These are phyloP conservation scores for Lepiota venenata DNA, from an alignment of 768 basidiomycete genomes.

Conservation along the genomic window DNA sequence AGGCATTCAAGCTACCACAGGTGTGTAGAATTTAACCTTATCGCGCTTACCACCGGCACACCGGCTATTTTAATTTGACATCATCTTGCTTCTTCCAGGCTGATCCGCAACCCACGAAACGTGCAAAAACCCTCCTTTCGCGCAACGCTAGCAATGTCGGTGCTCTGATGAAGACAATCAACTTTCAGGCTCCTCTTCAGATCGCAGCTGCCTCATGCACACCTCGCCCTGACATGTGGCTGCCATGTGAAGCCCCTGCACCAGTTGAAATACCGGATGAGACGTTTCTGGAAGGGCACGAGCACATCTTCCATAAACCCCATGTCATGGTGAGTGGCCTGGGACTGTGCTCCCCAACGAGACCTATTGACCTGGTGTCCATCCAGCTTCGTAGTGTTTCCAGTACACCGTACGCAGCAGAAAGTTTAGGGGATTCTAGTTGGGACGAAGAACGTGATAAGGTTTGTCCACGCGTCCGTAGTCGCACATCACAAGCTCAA, in stretches of 20 bases:
- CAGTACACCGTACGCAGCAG: background rate
- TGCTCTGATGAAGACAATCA: conserved; percentile 1
- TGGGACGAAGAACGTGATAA: conserved; percentile 10
- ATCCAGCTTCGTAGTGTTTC: conserved; percentile 17
- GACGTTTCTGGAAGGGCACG: conserved; percentile 1
- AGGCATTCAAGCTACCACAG: background rate
- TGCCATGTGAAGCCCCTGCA: background rate
- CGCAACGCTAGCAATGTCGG: background rate
- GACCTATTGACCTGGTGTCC: background rate
- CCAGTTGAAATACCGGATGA: conserved; percentile 7
- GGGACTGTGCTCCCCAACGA: background rate
- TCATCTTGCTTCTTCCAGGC: conserved; percentile 4
- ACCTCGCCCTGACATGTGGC: conserved; percentile 14
- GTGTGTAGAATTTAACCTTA: conserved; percentile 1
- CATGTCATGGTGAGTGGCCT: conserved; percentile 18
- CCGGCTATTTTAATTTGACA: conserved; percentile 1
- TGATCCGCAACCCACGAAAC: conserved; percentile 8
- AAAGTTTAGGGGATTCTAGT: background rate
- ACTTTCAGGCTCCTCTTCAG: conserved; percentile 3
- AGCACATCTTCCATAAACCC: conserved; percentile 9
- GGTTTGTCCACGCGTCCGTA: conserved; percentile 7
- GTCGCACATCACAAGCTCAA: background rate
- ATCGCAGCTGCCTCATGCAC: conserved; percentile 13
- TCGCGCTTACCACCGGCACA: background rate
- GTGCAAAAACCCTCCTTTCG: conserved; percentile 1